Percentiles rank a stretch among this genome's conserved stretches.
phyloP scores from a whole-genome alignment of 1,139 yeast species.

The Geotrichum cucujoidarum region DNA sequence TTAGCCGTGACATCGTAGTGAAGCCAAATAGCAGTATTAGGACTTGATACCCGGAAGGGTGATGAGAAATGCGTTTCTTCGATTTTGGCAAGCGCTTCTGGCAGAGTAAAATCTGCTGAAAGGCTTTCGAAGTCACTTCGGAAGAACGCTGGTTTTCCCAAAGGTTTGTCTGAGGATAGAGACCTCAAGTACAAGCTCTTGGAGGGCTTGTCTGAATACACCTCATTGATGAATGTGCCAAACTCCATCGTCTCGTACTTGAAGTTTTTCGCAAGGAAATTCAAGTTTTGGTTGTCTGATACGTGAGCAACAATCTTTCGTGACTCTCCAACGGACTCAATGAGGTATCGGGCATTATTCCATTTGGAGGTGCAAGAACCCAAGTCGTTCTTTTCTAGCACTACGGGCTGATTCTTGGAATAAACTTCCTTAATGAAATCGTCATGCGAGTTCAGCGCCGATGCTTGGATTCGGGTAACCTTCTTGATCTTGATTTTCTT shows the following conservation, averaged over 20 bases:
- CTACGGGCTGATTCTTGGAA: slow-evolving; percentile 23
- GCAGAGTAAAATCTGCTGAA: slow-evolving; percentile 34
- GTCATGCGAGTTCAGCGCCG: background rate
- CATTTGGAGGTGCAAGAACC: slow-evolving; percentile 32
- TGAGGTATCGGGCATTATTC: slow-evolving; percentile 33
- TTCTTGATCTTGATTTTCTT: slow-evolving; percentile 11
- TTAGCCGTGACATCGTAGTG: slow-evolving; percentile 40
- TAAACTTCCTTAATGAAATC: slow-evolving; percentile 16
- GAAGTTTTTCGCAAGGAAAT: slow-evolving; percentile 36
- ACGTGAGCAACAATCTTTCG: slow-evolving; percentile 33
- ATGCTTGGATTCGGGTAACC: slow-evolving; percentile 4
- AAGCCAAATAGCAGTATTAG: slow-evolving; percentile 37
- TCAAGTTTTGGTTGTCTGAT: slow-evolving; percentile 28
- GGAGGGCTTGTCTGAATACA: slow-evolving; percentile 19
- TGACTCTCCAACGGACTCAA: slow-evolving; percentile 29
- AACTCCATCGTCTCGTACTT: slow-evolving; percentile 32
- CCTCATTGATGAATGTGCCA: slow-evolving; percentile 29
- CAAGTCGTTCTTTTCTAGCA: slow-evolving; percentile 26
- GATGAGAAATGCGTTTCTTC: slow-evolving; percentile 34
- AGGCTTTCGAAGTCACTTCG: slow-evolving; percentile 34
- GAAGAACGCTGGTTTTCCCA: slow-evolving; percentile 32
- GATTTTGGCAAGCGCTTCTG: slow-evolving; percentile 24
- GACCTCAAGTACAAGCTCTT: slow-evolving; percentile 33
- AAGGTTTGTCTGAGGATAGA: slow-evolving; percentile 32
- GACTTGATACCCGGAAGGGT: slow-evolving; percentile 36